phyloP scores from a whole-genome alignment of 129 eudicot genomes.

The Ambrosia artemisiifolia region DNA sequence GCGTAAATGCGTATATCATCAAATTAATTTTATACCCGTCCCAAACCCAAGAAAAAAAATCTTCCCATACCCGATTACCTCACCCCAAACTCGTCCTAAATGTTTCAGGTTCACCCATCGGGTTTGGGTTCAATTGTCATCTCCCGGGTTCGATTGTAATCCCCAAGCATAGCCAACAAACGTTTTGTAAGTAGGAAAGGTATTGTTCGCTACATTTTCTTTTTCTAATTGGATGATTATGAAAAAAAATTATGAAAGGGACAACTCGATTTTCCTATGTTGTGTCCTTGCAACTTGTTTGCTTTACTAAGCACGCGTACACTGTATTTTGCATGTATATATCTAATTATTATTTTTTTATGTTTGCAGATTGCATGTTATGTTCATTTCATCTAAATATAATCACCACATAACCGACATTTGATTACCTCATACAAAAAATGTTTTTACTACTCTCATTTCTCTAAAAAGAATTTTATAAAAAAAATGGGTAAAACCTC shows the following conservation, averaged over 20 bases:
- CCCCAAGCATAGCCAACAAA: not conserved
- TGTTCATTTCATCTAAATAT: not conserved
- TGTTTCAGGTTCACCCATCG: too few relatives aligned
- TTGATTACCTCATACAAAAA: not conserved
- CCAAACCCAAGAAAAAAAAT: too few relatives aligned
- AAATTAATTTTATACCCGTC: too few relatives aligned
- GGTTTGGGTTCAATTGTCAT: too few relatives aligned
- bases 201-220: not conserved
- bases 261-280: constrained; percentile 4
- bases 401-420: not conserved
- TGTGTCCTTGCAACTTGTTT: constrained; percentile 1
- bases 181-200: not conserved
- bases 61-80: too few relatives aligned
- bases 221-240: not conserved
- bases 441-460: not conserved
- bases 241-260: constrained; percentile 9
- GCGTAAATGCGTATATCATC: too few relatives aligned
- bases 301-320: constrained; percentile 3
- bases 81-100: too few relatives aligned
- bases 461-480: too few relatives aligned
- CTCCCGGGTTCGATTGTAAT: too few relatives aligned
- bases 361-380: not conserved
- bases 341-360: not conserved
- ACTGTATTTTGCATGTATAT: not conserved
- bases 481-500: too few relatives aligned